Conservation (phyloP, 1,284 basidiomycete species). For the Inonotus obliquus region DNA sequence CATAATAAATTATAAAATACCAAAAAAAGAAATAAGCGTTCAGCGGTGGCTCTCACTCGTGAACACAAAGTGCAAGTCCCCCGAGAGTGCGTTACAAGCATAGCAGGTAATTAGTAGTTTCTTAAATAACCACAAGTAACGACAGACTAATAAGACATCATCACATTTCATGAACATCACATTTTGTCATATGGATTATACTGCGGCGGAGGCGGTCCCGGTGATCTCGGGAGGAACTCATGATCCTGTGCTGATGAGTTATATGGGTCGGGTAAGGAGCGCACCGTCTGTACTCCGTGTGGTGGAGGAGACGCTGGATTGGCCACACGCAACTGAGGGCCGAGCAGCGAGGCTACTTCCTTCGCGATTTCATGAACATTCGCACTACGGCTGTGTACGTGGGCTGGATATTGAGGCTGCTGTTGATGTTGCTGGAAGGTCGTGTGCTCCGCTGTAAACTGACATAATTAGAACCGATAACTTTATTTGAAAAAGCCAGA, state of each 20-base stretch:
- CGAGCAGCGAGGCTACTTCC: conserved; percentile 12
- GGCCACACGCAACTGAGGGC: conserved; percentile 3
- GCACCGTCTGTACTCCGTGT: background rate
- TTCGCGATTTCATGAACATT: conserved; percentile 16
- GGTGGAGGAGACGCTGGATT: background rate
- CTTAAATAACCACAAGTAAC: background rate
- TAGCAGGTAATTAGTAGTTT: background rate
- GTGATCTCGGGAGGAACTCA: background rate
- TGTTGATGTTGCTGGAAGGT: background rate
- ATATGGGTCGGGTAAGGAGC: background rate
- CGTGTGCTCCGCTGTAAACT: background rate
- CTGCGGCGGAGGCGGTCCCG: background rate
- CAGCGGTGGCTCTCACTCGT: no score
- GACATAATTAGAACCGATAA: background rate
- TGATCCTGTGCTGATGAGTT: background rate
- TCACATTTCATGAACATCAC: background rate
- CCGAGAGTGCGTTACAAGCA: background rate
- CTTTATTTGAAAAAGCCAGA: background rate
- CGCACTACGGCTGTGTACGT: background rate
- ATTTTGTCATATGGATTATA: background rate
- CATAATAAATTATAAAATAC: background rate
- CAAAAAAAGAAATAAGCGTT: background rate
- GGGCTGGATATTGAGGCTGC: background rate
- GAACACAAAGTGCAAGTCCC: background rate
- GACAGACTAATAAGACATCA: background rate